Conservation (phyloP, 2,329 filamentous ascomycete genomes). For the Aspergillus intermedius region DNA sequence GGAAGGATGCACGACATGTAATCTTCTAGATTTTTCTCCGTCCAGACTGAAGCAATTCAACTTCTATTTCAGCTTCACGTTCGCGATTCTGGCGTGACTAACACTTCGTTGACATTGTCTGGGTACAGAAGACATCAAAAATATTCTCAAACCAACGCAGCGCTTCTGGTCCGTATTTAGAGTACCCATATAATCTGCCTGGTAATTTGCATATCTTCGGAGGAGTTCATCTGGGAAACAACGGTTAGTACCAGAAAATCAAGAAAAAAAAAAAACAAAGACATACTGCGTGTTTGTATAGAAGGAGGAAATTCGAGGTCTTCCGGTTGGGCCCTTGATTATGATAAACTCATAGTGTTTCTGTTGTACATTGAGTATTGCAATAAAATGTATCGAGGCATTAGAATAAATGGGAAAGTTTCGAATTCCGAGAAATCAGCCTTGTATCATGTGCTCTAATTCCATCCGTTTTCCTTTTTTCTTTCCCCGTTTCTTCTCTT, state of each 20-base stretch:
- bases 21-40: background rate
- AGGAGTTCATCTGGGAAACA: background rate
- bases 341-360: background rate
- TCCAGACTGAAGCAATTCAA: background rate
- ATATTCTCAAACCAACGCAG: background rate
- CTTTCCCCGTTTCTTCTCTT: no score
- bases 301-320: background rate
- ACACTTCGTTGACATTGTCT: background rate
- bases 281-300: background rate
- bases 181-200: background rate
- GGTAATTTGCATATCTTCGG: background rate
- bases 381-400: background rate
- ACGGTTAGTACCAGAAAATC: background rate
- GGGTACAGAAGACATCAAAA: background rate
- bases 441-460: background rate
- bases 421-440: background rate
- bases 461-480: no score
- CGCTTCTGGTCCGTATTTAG: background rate
- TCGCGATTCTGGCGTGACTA: background rate
- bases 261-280: background rate
- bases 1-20: background rate
- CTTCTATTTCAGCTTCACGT: background rate
- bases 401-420: background rate
- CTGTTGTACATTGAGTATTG: background rate
- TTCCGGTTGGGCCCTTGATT: background rate